Conservation (phyloP, 495 filamentous ascomycete genomes). For the Annulohypoxylon moriforme region DNA sequence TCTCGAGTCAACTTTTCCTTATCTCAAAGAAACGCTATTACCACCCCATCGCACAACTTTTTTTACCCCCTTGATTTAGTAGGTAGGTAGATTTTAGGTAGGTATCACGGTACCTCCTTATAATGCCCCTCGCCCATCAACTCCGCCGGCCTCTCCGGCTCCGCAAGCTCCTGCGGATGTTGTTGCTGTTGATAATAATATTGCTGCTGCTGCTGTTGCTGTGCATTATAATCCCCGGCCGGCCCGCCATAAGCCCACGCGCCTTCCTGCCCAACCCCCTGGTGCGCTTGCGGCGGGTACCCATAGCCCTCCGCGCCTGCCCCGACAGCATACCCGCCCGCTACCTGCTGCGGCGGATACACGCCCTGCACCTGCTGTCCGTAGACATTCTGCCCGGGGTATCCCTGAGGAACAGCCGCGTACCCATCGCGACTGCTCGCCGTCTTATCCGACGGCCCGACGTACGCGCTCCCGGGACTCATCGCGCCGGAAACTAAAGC, state of each 20-base stretch:
- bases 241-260: conserved; percentile 30
- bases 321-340: neutral
- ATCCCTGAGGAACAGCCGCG: neutral
- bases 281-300: conserved; percentile 19
- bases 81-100: neutral
- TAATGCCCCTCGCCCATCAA: conserved; percentile 45
- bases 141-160: conserved; percentile 35
- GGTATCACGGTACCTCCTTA: conserved; percentile 36
- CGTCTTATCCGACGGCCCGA: neutral
- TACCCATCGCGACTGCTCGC: conserved; percentile 5
- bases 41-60: neutral
- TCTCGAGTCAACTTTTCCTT: neutral
- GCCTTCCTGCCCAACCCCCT: conserved; percentile 15
- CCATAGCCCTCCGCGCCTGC: conserved; percentile 21
- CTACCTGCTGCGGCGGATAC: neutral
- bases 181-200: conserved; percentile 1
- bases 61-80: neutral
- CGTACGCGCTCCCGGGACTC: conserved; percentile 20
- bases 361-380: neutral
- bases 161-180: conserved; percentile 34
- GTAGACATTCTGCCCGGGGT: conserved; percentile 9
- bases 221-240: neutral
- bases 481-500: neutral
- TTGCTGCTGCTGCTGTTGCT: conserved; percentile 10
- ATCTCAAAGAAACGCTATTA: neutral